Evolutionary conservation across 169 alveolate genomes (phyloP).

Genomic region (Cryptosporidium andersoni): DNA sequence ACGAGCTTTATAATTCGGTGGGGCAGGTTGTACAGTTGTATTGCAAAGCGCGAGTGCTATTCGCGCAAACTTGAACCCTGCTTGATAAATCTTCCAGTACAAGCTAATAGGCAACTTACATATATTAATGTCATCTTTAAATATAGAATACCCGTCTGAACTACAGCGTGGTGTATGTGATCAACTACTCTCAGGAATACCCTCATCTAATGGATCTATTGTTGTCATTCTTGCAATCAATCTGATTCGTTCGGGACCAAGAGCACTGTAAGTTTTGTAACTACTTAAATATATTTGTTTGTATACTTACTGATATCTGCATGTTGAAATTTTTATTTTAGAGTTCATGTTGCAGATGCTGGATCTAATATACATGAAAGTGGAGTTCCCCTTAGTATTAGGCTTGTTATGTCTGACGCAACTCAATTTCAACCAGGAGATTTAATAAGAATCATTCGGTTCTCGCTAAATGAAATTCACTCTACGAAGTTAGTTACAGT

Average conservation of each 20-base stretch:
- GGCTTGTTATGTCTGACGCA: conserved; percentile 71
- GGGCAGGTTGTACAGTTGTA: too few species aligned
- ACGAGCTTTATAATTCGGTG: too few species aligned
- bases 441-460: conserved; percentile 46
- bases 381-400: conserved; percentile 62
- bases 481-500: conserved; percentile 66
- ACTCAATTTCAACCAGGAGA: conserved; percentile 70
- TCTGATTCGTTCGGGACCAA: conserved; percentile 68
- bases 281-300: neutral
- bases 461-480: conserved; percentile 61
- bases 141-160: conserved; percentile 54
- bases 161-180: conserved; percentile 66
- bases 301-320: neutral
- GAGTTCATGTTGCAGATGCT: conserved; percentile 70
- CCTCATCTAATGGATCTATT: conserved; percentile 50
- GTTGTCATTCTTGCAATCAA: conserved; percentile 65
- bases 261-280: conserved; percentile 62
- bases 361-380: conserved; percentile 66
- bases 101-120: neutral
- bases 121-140: conserved; percentile 1
- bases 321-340: neutral
- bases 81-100: too few species aligned
- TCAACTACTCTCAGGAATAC: conserved; percentile 69
- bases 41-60: too few species aligned
- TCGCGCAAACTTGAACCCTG: too few species aligned